These are phyloP conservation scores for Cryptococcus wingfieldii DNA, from an alignment of 1,284 basidiomycete species.

Conservation along the genomic window DNA sequence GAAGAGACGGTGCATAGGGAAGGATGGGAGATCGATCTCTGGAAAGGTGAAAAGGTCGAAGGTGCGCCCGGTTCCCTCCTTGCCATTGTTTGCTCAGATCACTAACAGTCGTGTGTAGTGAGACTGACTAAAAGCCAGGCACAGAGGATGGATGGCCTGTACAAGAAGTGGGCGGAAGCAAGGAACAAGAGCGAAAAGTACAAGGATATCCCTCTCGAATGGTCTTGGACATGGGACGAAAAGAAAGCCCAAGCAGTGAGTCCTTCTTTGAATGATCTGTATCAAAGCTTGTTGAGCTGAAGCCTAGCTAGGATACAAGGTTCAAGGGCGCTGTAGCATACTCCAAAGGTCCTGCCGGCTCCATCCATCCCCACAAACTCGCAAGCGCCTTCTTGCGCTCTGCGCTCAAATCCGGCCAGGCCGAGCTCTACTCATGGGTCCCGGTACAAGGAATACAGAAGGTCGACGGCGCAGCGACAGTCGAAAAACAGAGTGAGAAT, in stretches of 20 bases:
- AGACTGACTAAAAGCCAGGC: not conserved
- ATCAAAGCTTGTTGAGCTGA: not conserved
- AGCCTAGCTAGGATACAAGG: conserved; percentile 5
- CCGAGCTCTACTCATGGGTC: conserved; percentile 20
- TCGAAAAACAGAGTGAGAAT: not conserved
- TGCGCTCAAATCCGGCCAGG: conserved; percentile 12
- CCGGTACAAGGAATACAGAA: conserved; percentile 10
- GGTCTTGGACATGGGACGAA: conserved; percentile 25
- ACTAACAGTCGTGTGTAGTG: conserved; percentile 1
- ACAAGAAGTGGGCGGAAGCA: conserved; percentile 7
- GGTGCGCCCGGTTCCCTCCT: conserved; percentile 11
- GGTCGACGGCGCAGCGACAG: not conserved
- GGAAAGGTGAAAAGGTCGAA: conserved; percentile 27
- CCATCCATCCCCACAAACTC: conserved; percentile 35
- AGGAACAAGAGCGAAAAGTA: conserved; percentile 4
- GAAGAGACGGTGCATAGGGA: conserved; percentile 56
- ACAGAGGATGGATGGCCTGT: not conserved
- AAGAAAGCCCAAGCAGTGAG: conserved; percentile 29
- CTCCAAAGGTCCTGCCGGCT: conserved; percentile 21
- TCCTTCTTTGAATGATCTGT: not conserved
- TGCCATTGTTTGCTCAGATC: not conserved
- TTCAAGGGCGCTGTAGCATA: conserved; percentile 11
- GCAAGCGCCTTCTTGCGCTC: conserved; percentile 19
- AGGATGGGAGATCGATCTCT: conserved; percentile 29
- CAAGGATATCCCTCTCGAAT: conserved; percentile 15